Evolutionary conservation across 257 asterid species (phyloP), one percentile per base, ranked within the genome.

Genomic region (Linaria vulgaris): DNA sequence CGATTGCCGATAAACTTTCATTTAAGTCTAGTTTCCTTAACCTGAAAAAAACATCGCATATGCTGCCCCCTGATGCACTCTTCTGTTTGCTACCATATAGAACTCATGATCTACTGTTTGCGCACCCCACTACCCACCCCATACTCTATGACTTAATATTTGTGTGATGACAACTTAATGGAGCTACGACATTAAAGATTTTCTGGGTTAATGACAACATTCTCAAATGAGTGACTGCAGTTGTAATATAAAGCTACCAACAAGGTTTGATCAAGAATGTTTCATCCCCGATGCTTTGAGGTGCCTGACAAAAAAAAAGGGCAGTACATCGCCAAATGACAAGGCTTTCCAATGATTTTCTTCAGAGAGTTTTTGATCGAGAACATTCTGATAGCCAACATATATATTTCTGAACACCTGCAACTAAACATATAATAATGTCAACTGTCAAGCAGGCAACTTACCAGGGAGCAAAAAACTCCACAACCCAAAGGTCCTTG

Each of bases 391-490:
- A 27, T 16, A n/a, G 49, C 21, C 58, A 25, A 30, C 48, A 16
- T 55, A 24, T 49, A 44, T 59, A 54, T 17, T 41, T 45, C 12
- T 30, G 48, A 57, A n/a, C 45, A 7, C 23, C 50, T 19, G 47
- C 41, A 37, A 48, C 2, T 56, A 67, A 30, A 22, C 19, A 66
- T 24, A n/a, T 24, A 21, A 51, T 51, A 39, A 19, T 21, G 41
- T 3, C 10, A 34, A 34, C 41, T 34, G 45, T 55, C 53, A 54
- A 44, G 67, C 25, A 46, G 56, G 63, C 61, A 62, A 70, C 91
- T 83, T 64, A 90, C 99, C 97, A 94, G 46, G 99, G 96, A 66
- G 99, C 97, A 73, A 83, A 94, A 82, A 90, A 94, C 82, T 94
- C 99, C 68, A 94, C 95, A 59, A 94, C 67, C 99, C 99, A 94